A percentile compares a stretch with the other conserved stretches of the same genome.
Conservation (phyloP, 108 stramenopile genomes). For the Nitzschia sp. region DNA sequence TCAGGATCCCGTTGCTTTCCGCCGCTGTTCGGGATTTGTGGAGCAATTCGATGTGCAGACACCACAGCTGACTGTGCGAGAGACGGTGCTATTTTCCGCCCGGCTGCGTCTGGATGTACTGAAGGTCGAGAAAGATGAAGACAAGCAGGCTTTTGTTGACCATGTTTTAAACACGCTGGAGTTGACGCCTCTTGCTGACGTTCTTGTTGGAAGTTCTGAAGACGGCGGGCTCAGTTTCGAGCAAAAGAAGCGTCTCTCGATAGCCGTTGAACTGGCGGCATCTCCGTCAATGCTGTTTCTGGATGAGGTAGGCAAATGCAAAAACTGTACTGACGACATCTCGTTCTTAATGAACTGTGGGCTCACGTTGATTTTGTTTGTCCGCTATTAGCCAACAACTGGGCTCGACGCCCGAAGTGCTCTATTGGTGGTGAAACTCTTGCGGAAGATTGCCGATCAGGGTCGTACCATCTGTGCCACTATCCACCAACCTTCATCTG, state of each 20-base stretch:
- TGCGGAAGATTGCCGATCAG: constrained; percentile 64
- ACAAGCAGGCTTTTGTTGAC: constrained; percentile 69
- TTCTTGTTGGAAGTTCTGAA: constrained; percentile 72
- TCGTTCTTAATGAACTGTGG: background rate
- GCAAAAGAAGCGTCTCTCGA: constrained; percentile 79
- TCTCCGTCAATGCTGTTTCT: constrained; percentile 68
- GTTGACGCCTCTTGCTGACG: constrained; percentile 63
- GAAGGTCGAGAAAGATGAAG: constrained; percentile 43
- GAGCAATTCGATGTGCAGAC: constrained; percentile 92
- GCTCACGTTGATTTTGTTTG: background rate
- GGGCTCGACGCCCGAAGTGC: constrained; percentile 75
- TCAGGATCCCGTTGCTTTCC: constrained; percentile 63
- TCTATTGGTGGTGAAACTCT: constrained; percentile 55
- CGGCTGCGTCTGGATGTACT: constrained; percentile 69
- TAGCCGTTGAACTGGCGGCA: constrained; percentile 77
- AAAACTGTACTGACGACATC: background rate
- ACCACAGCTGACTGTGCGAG: constrained; percentile 80
- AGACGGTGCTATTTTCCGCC: constrained; percentile 90
- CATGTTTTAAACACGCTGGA: constrained; percentile 81
- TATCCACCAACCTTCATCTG: constrained; percentile 78
- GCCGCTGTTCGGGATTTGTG: constrained; percentile 79
- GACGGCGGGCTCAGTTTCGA: constrained; percentile 73
- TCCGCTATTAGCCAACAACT: constrained; percentile 51
- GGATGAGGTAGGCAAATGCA: constrained; percentile 59
- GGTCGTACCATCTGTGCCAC: constrained; percentile 60